Base-by-base conservation (phyloP, 2,329 filamentous ascomycete genomes). In the Colletotrichum kahawae region DNA sequence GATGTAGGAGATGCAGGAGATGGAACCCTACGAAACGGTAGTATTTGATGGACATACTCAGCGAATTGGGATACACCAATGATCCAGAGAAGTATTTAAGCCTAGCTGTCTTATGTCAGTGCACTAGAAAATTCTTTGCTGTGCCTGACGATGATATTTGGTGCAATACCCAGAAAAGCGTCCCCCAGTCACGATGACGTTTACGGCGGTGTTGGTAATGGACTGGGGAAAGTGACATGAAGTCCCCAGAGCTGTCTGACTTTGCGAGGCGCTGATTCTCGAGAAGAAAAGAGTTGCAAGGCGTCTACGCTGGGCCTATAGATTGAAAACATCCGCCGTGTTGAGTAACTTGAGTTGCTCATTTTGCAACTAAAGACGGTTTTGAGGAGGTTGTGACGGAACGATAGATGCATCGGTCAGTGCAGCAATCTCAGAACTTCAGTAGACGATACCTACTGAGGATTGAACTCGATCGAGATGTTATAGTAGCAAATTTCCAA, bases 311-410 rank as follows among this genome's bases (percentile, higher is more conserved):
- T 51, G 1, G n/a, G 10, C 43, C n/a, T n/a, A 24, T 21, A 3
- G n/a, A 51, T 2, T 13, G 43, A 21, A 48, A 7, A 10, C 21
- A 51, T 51, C n/a, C 18, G 0, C 38, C 38, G 18, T 4, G 1
- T n/a, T 48, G 38, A n/a, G 18, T 12, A 4, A 9, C 18, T n/a
- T 48, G 38, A n/a, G 18, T 12, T 6, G 18, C 18, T 48, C 38
- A n/a, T n/a, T n/a, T n/a, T 1, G 18, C 18, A 48, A 9, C 9
- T 0, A 5, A 27, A 27, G 0, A n/a, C 18, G 7, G 38, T 12
- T 9, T n/a, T 4, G 38, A 48, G 38, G 0, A 1, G 0, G 10
- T n/a, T 48, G 1, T 1, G 5, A 0, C 10, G 2, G n/a, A 3
- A 21, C 21, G 21, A 12, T 21, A 6, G 12, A 21, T 51, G 12